Evolutionary conservation across 2,329 filamentous ascomycete genomes (phyloP).

Genomic region (Colletotrichum somersetense): DNA sequence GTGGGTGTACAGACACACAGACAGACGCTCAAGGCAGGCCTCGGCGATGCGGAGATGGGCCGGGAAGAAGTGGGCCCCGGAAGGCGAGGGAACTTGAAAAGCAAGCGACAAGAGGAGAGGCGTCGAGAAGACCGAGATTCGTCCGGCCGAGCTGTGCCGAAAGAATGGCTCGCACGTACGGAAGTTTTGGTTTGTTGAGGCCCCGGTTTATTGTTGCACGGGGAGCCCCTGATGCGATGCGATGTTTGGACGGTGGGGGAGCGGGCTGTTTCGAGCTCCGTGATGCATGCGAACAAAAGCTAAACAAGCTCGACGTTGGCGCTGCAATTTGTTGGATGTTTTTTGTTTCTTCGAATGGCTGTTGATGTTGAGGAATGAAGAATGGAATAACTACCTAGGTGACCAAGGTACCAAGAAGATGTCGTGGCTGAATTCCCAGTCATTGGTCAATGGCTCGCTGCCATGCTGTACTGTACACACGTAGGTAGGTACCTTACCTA

Average conservation of each 20-base stretch:
- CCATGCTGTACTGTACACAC: not conserved
- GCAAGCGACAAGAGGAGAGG: not conserved
- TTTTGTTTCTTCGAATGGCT: not conserved
- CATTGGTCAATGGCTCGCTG: conserved; percentile 32
- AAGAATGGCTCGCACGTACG: conserved; percentile 37
- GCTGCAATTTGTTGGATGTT: not conserved
- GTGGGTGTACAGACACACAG: no score
- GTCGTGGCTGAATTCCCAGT: not conserved
- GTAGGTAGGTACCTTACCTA: not conserved
- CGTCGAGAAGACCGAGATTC: conserved; percentile 36
- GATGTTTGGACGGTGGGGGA: conserved; percentile 6
- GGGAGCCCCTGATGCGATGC: not conserved
- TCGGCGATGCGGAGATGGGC: conserved; percentile 1
- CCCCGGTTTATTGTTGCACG: conserved; percentile 12
- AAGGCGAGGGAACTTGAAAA: not conserved
- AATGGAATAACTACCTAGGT: not conserved
- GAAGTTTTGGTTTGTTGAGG: conserved; percentile 31
- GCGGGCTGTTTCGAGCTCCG: not conserved
- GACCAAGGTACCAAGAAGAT: not conserved
- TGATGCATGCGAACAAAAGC: not conserved
- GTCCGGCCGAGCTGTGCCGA: conserved; percentile 41
- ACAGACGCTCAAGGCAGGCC: no score
- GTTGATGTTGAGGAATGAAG: not conserved
- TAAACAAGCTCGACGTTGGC: not conserved
- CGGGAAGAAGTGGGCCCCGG: not conserved